Conservation (phyloP, 1,139 yeast species). For the Debaryomyces psychrophilus region DNA sequence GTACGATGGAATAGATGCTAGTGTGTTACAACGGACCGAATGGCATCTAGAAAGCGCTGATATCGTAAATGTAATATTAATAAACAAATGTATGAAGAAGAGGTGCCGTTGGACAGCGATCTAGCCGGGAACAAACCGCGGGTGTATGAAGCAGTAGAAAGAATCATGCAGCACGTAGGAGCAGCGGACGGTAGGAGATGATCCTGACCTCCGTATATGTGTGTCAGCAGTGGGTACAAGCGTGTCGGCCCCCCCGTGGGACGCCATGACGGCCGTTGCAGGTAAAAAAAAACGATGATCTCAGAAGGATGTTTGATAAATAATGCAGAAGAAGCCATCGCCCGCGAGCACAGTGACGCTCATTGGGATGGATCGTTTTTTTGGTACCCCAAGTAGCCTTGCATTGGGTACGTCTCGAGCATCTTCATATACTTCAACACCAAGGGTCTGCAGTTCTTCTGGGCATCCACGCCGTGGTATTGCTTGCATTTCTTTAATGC, state of each 20-base stretch:
- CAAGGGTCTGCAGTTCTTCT: slow-evolving; percentile 60
- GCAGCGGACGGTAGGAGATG: background rate
- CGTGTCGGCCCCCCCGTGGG: background rate
- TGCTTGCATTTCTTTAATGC: slow-evolving; percentile 78
- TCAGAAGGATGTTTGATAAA: background rate
- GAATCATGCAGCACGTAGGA: background rate
- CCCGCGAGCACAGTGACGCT: slow-evolving; percentile 11
- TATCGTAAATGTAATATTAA: slow-evolving; percentile 6
- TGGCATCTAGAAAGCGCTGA: background rate
- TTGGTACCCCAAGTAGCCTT: slow-evolving; percentile 81
- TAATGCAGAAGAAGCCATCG: slow-evolving; percentile 9
- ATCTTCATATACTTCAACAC: slow-evolving; percentile 78
- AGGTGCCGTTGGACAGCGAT: background rate
- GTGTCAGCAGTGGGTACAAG: background rate
- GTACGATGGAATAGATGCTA: too few relatives aligned
- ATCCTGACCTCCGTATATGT: background rate
- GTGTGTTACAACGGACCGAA: too few relatives aligned
- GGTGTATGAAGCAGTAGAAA: background rate
- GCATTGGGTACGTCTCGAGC: slow-evolving; percentile 67
- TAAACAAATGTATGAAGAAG: slow-evolving; percentile 3
- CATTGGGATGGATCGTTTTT: slow-evolving; percentile 82
- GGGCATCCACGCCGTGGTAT: slow-evolving; percentile 77
- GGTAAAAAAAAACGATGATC: background rate
- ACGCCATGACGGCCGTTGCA: background rate
- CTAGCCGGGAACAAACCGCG: background rate